phyloP scores from a whole-genome alignment of 768 basidiomycete species.

The Leucocoprinus leucothites region DNA sequence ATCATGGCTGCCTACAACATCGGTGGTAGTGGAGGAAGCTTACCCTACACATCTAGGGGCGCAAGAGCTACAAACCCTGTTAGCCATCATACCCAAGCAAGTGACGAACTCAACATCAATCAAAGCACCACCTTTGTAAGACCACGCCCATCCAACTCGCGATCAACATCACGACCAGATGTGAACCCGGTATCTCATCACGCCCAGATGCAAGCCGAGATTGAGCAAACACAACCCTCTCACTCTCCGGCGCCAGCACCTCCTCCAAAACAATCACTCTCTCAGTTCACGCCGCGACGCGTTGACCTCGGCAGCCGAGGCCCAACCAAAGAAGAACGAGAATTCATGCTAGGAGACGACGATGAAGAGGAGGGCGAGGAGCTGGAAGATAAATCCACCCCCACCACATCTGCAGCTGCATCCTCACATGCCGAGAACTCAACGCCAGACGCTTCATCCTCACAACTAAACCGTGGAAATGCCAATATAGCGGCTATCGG shows the following conservation, averaged over 20 bases:
- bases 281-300: slow-evolving; percentile 7
- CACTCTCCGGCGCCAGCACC: slow-evolving; percentile 12
- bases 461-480: background rate
- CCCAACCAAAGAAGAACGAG: slow-evolving; percentile 28
- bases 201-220: slow-evolving; percentile 27
- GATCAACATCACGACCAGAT: slow-evolving; percentile 19
- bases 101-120: slow-evolving; percentile 16
- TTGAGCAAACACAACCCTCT: slow-evolving; percentile 19
- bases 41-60: slow-evolving; percentile 16
- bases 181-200: slow-evolving; percentile 45
- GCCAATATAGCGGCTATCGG: slow-evolving; percentile 2
- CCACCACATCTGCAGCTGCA: background rate
- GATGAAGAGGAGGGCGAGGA: slow-evolving; percentile 25
- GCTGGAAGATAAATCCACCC: slow-evolving; percentile 10
- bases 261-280: slow-evolving; percentile 16
- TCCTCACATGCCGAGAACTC: background rate
- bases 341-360: slow-evolving; percentile 34
- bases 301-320: slow-evolving; percentile 9
- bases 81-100: slow-evolving; percentile 35
- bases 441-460: background rate
- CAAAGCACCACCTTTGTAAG: slow-evolving; percentile 25
- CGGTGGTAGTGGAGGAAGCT: slow-evolving; percentile 16
- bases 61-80: slow-evolving; percentile 31
- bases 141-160: slow-evolving; percentile 20
- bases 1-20: slow-evolving; percentile 23